Percentiles rank a stretch among this genome's conserved stretches.
Evolutionary conservation across 495 filamentous ascomycete species (phyloP).

Genomic region (Thozetella sp.): DNA sequence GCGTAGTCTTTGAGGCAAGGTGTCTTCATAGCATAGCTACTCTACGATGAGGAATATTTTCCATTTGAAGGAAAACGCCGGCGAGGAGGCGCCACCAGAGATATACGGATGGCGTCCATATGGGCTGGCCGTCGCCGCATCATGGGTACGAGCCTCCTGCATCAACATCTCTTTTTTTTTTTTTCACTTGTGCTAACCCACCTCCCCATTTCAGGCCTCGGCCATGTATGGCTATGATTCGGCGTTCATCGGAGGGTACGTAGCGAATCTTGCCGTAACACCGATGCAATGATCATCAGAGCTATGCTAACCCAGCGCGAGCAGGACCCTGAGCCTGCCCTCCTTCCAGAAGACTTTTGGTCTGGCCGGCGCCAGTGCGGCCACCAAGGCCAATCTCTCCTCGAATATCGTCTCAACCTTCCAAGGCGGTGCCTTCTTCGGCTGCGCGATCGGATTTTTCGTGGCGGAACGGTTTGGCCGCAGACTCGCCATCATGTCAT

Average conservation of each 20-base stretch:
- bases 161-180: too few species aligned
- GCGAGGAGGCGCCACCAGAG: too few species aligned
- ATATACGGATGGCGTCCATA: too few species aligned
- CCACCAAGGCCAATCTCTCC: conserved; percentile 49
- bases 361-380: conserved; percentile 39
- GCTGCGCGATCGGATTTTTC: conserved; percentile 59
- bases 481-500: conserved; percentile 53
- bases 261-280: background rate
- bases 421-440: conserved; percentile 70
- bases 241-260: conserved; percentile 13
- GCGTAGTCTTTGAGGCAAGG: too few species aligned
- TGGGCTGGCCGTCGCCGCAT: too few species aligned
- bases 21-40: too few species aligned
- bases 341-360: conserved; percentile 63
- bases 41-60: too few species aligned
- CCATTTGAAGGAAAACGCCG: too few species aligned
- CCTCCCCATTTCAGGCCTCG: too few species aligned
- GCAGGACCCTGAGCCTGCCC: conserved; percentile 57
- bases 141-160: too few species aligned
- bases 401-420: conserved; percentile 71
- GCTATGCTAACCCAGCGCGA: background rate
- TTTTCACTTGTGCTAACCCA: too few species aligned
- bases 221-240: conserved; percentile 24
- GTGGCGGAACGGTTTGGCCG: conserved; percentile 59
- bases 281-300: too few species aligned